Conservation (phyloP, 2,329 filamentous ascomycete genomes). For the Zasmidium cellare region DNA sequence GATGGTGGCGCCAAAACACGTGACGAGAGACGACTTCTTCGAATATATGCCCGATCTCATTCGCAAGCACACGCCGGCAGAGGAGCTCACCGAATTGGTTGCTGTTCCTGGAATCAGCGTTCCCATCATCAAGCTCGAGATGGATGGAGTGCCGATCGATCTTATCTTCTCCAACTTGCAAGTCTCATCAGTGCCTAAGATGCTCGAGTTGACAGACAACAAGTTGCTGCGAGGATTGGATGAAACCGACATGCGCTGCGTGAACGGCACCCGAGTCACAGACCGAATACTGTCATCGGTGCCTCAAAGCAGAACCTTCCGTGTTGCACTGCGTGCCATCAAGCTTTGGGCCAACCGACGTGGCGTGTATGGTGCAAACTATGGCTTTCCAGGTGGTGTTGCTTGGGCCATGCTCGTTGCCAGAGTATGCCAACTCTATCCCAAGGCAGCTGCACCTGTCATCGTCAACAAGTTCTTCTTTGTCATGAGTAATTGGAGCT, state of each 20-base stretch:
- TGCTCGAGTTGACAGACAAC: conserved; percentile 78
- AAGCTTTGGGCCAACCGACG: conserved; percentile 95
- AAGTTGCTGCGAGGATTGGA: conserved; percentile 81
- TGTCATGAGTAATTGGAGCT: conserved; percentile 87
- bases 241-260: conserved; percentile 79
- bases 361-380: conserved; percentile 92
- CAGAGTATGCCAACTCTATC: conserved; percentile 92
- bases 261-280: conserved; percentile 93
- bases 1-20: conserved; percentile 86
- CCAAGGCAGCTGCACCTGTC: conserved; percentile 82
- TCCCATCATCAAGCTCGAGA: conserved; percentile 96
- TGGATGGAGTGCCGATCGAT: conserved; percentile 89
- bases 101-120: conserved; percentile 89
- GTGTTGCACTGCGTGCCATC: conserved; percentile 83
- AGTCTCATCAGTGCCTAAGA: conserved; percentile 46
- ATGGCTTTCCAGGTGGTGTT: conserved; percentile 94
- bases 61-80: conserved; percentile 70
- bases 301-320: conserved; percentile 86
- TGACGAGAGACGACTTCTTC: conserved; percentile 90
- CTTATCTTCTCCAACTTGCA: conserved; percentile 64
- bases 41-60: conserved; percentile 80
- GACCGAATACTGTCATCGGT: conserved; percentile 88
- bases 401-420: conserved; percentile 98
- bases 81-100: conserved; percentile 81
- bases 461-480: conserved; percentile 93